phyloP scores from a whole-genome alignment of 192 early-diverging fungal genomes.

The Ambispora gerdemannii region DNA sequence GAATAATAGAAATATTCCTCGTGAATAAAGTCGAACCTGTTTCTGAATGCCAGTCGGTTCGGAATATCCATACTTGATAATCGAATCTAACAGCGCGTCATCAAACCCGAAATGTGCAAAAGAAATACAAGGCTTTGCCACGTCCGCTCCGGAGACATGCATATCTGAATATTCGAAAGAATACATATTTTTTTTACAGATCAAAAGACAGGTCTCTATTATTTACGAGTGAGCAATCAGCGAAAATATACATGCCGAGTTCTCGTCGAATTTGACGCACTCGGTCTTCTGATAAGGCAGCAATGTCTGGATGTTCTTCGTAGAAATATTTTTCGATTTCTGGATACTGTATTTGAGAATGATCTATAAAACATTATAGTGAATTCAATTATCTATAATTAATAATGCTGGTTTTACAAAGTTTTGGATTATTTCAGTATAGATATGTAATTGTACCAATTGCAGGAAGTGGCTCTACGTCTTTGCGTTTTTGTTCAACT shows the following conservation, averaged over 20 bases:
- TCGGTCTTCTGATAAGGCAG: slow-evolving; percentile 53
- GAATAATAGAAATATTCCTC: not conserved
- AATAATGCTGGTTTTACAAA: not conserved
- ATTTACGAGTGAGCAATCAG: not conserved
- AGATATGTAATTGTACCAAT: slow-evolving; percentile 10
- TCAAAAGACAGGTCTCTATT: not conserved
- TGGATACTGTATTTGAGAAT: slow-evolving; percentile 60
- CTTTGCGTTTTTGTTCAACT: slow-evolving; percentile 47
- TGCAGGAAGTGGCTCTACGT: slow-evolving; percentile 61
- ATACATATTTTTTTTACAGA: not conserved
- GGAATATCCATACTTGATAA: slow-evolving; percentile 63
- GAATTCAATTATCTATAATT: no score
- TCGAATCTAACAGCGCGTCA: slow-evolving; percentile 57
- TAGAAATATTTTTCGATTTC: slow-evolving; percentile 77
- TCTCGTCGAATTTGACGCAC: slow-evolving; percentile 54
- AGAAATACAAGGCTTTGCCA: slow-evolving; percentile 72
- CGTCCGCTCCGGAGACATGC: slow-evolving; percentile 60
- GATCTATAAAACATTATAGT: slow-evolving; percentile 55
- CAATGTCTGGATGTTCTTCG: slow-evolving; percentile 75
- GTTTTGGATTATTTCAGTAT: not conserved
- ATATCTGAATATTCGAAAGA: slow-evolving; percentile 43
- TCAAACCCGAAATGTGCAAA: slow-evolving; percentile 87
- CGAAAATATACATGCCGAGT: slow-evolving; percentile 33
- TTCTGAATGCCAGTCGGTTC: slow-evolving; percentile 75
- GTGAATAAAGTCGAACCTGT: slow-evolving; percentile 37